Evolutionary conservation across 345 rosid species (phyloP), one percentile per base, ranked within the genome.

Genomic region (Ricinus communis): DNA sequence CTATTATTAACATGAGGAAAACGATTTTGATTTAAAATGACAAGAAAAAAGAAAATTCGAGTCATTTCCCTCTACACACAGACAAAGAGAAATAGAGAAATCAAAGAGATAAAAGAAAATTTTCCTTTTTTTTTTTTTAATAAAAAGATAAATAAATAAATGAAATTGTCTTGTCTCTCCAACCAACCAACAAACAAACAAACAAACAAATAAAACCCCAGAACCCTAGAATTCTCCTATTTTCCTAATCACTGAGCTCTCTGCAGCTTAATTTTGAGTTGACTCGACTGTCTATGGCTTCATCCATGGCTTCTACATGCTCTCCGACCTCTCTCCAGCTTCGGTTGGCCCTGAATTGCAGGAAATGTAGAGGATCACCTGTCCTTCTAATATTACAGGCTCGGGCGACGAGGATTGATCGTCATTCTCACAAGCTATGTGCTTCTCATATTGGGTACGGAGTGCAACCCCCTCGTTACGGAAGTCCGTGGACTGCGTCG

Each of bases 301-400:
- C 62, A 16, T 82, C 87, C 13, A 72, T 84, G 66, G 65, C 84
- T 8, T 82, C 85, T 73, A 71, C 87, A 77, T 85, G 87, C 77
- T 71, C 88, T 8, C 95, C 97, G 67, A 80, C 68, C 84, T 90
- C 96, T 31, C 96, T 83, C 65, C 97, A 94, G 91, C 95, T 94
- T 66, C 97, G 95, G 22, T 77, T 90, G 41, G 95, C 93, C 62
- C 11, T 90, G 45, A 78, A 64, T 74, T 68, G 75, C 72, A 18
- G 76, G 74, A 74, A 49, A 58, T 18, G 43, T 25, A 10, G 25
- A 36, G n/a, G 19, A 21, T 73, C 81, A 8, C 78, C 76, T 5
- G 77, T 74, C 7, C 25, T 78, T 31, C 45, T 71, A 49, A 72
- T 71, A n/a, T 60, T 72, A 47, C 84, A 76, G 30, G 49, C 82